These are phyloP conservation scores for Phytophthora colocasiae DNA, from an alignment of 352 stramenopile genomes.

Conservation along the genomic window DNA sequence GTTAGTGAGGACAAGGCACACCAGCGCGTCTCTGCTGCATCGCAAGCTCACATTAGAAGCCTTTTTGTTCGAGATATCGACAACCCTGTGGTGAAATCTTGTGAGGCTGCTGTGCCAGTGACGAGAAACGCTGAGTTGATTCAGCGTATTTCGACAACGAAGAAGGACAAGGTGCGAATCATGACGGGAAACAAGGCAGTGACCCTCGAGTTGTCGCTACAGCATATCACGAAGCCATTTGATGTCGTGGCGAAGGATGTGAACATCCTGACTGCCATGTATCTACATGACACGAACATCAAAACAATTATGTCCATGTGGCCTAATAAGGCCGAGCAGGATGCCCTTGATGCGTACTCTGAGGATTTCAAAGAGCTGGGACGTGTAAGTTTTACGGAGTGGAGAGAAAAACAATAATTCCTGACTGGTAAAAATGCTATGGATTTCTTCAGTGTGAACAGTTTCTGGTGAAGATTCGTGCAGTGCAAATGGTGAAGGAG, in stretches of 20 bases:
- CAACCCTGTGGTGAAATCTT: background rate
- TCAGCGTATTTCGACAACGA: background rate
- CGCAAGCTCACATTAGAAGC: constrained; percentile 14
- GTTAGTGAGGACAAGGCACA: constrained; percentile 14
- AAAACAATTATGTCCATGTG: constrained; percentile 44
- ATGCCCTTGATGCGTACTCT: constrained; percentile 29
- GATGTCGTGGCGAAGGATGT: constrained; percentile 30
- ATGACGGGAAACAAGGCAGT: constrained; percentile 35
- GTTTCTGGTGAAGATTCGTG: constrained; percentile 35
- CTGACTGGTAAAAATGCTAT: background rate
- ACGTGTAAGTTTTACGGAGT: constrained; percentile 21
- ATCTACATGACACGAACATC: constrained; percentile 35
- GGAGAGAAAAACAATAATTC: background rate
- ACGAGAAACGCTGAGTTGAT: background rate
- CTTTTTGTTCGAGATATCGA: constrained; percentile 20
- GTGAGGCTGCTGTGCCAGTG: constrained; percentile 7
- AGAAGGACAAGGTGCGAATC: constrained; percentile 19
- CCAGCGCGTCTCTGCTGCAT: constrained; percentile 13
- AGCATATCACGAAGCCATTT: constrained; percentile 25
- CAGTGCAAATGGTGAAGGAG: constrained; percentile 32
- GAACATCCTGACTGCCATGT: constrained; percentile 35
- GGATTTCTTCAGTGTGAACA: constrained; percentile 31
- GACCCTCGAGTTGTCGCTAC: constrained; percentile 33
- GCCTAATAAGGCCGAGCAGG: constrained; percentile 35
- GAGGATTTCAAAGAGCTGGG: constrained; percentile 24